These are phyloP conservation scores for Kalmusia sp. DNA, from an alignment of 2,329 filamentous ascomycete genomes.

Conservation along the genomic window DNA sequence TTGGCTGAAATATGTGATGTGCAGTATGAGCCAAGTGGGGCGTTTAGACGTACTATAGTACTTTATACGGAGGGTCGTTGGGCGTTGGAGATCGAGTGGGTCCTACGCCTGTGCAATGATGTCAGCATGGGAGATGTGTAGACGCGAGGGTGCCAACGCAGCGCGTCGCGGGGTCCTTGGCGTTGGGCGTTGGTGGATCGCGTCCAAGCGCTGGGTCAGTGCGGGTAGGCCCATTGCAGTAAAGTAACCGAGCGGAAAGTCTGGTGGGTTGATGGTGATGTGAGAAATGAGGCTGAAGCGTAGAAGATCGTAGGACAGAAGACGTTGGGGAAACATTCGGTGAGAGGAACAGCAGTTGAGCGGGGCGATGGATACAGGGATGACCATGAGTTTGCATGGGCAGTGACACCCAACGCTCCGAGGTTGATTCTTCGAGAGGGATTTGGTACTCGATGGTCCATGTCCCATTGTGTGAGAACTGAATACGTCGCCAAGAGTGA, in stretches of 20 bases:
- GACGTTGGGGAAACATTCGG: too few species aligned
- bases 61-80: neutral
- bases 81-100: slow-evolving; percentile 1
- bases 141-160: slow-evolving; percentile 2
- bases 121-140: slow-evolving; percentile 7
- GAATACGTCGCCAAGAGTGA: neutral
- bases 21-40: neutral
- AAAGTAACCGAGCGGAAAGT: neutral
- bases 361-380: too few species aligned
- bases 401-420: too few species aligned
- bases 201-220: neutral
- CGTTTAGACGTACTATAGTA: neutral
- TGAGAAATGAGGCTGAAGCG: neutral
- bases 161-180: slow-evolving; percentile 5
- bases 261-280: neutral
- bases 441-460: too few species aligned
- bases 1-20: neutral
- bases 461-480: neutral
- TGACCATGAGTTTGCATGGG: too few species aligned
- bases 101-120: slow-evolving; percentile 1
- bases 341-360: too few species aligned
- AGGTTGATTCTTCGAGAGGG: too few species aligned
- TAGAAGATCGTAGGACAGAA: neutral
- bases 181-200: slow-evolving; percentile 4
- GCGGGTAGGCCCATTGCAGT: neutral